A percentile compares a stretch with the other conserved stretches of the same genome.
phyloP scores from a whole-genome alignment of 2,329 filamentous ascomycete species.

The Aspergillus terreus region DNA sequence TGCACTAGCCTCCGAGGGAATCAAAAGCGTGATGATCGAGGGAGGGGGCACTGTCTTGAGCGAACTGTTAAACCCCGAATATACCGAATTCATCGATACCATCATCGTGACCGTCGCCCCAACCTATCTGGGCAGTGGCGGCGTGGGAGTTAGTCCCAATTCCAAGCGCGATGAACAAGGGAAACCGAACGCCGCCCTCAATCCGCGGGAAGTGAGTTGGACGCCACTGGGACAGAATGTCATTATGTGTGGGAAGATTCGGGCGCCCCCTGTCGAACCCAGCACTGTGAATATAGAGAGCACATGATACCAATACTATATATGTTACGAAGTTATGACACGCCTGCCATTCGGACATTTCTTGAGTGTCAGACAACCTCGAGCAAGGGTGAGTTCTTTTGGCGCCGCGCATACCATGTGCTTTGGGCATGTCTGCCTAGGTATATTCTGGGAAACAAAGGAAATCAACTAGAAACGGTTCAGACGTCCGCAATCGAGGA shows the following conservation, averaged over 20 bases:
- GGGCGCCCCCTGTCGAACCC: conserved; percentile 7
- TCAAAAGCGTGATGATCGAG: conserved; percentile 86
- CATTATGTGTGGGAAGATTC: conserved; percentile 69
- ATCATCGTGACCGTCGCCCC: conserved; percentile 88
- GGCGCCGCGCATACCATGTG: too few species aligned
- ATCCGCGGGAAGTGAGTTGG: conserved; percentile 67
- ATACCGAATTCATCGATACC: conserved; percentile 64
- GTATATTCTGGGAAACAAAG: too few species aligned
- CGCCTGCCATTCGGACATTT: too few species aligned
- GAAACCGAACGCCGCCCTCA: conserved; percentile 57
- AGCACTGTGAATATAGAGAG: conserved; percentile 5
- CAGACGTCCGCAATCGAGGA: too few species aligned
- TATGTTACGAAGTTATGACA: not conserved
- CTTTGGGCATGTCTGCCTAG: not conserved
- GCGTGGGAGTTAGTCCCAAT: conserved; percentile 72
- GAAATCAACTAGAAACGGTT: too few species aligned
- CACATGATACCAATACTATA: not conserved
- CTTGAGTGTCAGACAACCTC: too few species aligned
- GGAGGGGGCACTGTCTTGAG: conserved; percentile 83
- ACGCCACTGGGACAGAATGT: conserved; percentile 76
- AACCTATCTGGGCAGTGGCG: conserved; percentile 80
- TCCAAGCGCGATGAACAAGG: conserved; percentile 51
- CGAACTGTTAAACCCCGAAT: conserved; percentile 63
- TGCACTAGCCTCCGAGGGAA: conserved; percentile 54
- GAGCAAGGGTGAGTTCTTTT: too few species aligned